Base-by-base conservation (phyloP, 805 yeast genomes). In the Cyberlindnera mississippiensis region DNA sequence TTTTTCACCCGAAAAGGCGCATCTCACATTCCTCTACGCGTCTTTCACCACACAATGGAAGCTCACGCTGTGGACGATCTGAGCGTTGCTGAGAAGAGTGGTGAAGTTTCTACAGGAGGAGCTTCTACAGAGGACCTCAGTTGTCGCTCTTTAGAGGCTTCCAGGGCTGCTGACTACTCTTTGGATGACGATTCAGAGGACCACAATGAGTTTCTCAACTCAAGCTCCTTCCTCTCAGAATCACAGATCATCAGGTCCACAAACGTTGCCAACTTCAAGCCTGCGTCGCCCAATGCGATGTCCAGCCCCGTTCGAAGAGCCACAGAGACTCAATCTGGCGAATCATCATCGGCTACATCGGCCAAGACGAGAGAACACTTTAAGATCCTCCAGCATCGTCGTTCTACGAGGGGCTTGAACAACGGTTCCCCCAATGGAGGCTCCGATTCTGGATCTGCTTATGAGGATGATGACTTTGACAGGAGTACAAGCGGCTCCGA, bases 201-300 rank as follows among this genome's bases (percentile, higher is more conserved):
- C 3, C 40, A 46, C 6, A 55, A 57, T 26, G 59, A 54, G 35
- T 55, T 53, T 26, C 33, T 56, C 13, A 46, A 57, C 39, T 57
- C 62, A 12, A 53, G 56, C 37, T 48, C 62, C 1, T 56, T 57
- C 38, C 37, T 57, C 5, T 50, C 60, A 2, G 45, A 51, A 19
- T 56, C 62, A 3, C 52, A 56, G 41, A 56, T 57, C 17, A 51
- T 57, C 13, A 28, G 56, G 15, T 33, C 52, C 0, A 40, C 53
- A 3, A 57, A 57, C 28, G 45, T 57, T 10, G 35, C 47, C 7
- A 46, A 40, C 17, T 40, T 49, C 37, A 47, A 45, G 17, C 38
- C 51, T 6, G 19, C 42, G 2, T 33, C 28, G 6, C 45, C 41
- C 2, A 27, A 30, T 6, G 14, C 28, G 28, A 28, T 44, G 2